phyloP scores from a whole-genome alignment of 1,139 yeast genomes.

The Blastobotrys buckinghamii region DNA sequence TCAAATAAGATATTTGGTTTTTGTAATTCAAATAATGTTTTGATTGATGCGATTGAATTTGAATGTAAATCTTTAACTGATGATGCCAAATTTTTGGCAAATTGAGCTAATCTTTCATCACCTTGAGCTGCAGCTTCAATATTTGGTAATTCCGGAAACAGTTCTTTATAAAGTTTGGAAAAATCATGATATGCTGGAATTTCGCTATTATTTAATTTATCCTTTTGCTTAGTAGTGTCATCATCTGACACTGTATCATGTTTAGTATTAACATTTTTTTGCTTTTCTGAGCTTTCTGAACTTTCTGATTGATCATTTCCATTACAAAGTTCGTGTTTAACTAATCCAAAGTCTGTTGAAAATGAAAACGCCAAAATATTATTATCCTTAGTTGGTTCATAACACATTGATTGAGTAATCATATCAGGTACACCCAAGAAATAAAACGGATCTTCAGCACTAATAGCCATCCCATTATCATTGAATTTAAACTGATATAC shows the following conservation, averaged over 20 bases:
- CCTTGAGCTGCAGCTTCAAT: not conserved
- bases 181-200: too few species aligned
- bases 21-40: conserved; percentile 16
- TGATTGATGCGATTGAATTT: conserved; percentile 8
- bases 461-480: conserved; percentile 36
- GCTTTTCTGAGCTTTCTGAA: too few species aligned
- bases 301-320: too few species aligned
- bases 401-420: conserved; percentile 14
- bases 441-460: conserved; percentile 40
- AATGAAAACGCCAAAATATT: conserved; percentile 12
- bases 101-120: conserved; percentile 8
- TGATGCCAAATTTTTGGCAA: conserved; percentile 13
- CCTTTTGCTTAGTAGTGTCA: too few species aligned
- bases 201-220: too few species aligned
- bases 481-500: conserved; percentile 40
- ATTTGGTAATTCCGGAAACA: conserved; percentile 6
- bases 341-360: conserved; percentile 25
- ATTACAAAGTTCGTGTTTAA: conserved; percentile 11
- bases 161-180: conserved; percentile 12
- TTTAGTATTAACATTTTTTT: too few species aligned
- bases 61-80: conserved; percentile 15
- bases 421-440: conserved; percentile 16
- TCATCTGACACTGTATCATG: too few species aligned
- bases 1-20: conserved; percentile 7
- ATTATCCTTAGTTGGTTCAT: conserved; percentile 9